phyloP scores from a whole-genome alignment of 306 rosid species.

The Oxytropis ochrocephala region DNA sequence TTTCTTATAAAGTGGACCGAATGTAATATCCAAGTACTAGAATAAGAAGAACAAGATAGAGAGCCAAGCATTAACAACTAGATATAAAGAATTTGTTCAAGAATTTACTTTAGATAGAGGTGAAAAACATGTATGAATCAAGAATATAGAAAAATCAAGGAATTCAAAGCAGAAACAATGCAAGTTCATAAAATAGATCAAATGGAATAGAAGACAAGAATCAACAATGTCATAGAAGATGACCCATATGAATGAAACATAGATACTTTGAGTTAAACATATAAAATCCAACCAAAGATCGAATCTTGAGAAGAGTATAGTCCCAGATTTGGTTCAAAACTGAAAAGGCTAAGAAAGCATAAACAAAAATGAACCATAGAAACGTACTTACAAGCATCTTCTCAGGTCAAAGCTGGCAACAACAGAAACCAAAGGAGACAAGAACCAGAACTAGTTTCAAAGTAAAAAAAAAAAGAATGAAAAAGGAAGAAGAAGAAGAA shows the following conservation, averaged over 20 bases:
- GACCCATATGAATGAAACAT: slow-evolving; percentile 6
- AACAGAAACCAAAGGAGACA: slow-evolving; percentile 37
- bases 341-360: slow-evolving; percentile 10
- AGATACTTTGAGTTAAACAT: slow-evolving; percentile 10
- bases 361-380: slow-evolving; percentile 23
- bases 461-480: slow-evolving; percentile 3
- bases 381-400: slow-evolving; percentile 99
- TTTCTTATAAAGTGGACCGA: too few species aligned
- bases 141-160: background rate
- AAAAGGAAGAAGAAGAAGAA: slow-evolving; percentile 3
- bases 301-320: slow-evolving; percentile 17
- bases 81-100: background rate
- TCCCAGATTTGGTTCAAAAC: slow-evolving; percentile 22
- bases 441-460: slow-evolving; percentile 33
- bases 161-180: background rate
- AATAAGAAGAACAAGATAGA: background rate
- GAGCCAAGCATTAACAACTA: background rate
- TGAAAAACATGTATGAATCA: background rate
- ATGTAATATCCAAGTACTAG: too few species aligned
- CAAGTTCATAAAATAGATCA: slow-evolving; percentile 21
- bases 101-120: background rate
- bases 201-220: background rate
- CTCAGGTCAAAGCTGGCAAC: slow-evolving; percentile 56
- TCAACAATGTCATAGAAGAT: background rate
- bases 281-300: slow-evolving; percentile 20